A percentile compares a stretch with the other conserved stretches of the same genome.
Evolutionary conservation across 371 early-diverging fungal species (phyloP).

Genomic region (Mortierella polycephala): DNA sequence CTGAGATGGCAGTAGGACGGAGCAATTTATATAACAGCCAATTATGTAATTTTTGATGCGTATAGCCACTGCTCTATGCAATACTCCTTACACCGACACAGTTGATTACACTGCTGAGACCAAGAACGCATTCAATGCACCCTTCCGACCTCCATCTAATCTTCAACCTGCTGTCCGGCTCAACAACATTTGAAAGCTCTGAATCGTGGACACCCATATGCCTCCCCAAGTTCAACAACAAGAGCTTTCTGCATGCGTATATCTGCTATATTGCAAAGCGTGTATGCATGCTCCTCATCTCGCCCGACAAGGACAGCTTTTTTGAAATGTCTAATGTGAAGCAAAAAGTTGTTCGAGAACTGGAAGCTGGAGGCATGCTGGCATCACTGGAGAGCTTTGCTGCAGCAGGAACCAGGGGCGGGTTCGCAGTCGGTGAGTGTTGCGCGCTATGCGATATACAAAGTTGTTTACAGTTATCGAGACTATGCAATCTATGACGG

Average conservation of each 20-base stretch:
- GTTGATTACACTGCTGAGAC: conserved; percentile 81
- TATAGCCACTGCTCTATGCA: conserved; percentile 76
- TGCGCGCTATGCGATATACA: neutral
- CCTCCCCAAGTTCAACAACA: conserved; percentile 89
- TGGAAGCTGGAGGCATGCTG: conserved; percentile 36
- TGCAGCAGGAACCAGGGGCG: conserved; percentile 48
- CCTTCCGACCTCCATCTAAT: conserved; percentile 88
- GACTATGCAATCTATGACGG: too few species aligned
- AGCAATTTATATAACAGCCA: too few species aligned
- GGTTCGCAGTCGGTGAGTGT: conserved; percentile 52
- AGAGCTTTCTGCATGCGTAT: conserved; percentile 91
- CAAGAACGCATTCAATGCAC: conserved; percentile 82
- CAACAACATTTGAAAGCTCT: conserved; percentile 76
- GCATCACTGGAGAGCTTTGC: conserved; percentile 40
- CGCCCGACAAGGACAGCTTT: conserved; percentile 86
- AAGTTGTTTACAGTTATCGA: too few species aligned
- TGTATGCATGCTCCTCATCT: conserved; percentile 79
- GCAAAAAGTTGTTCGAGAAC: conserved; percentile 69
- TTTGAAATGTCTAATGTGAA: conserved; percentile 83
- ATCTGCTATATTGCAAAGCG: conserved; percentile 81
- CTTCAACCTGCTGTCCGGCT: conserved; percentile 84
- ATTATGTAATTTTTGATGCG: too few species aligned
- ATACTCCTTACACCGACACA: conserved; percentile 81
- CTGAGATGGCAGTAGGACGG: too few species aligned
- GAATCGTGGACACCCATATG: conserved; percentile 97